Evolutionary conservation across 2,329 filamentous ascomycete genomes (phyloP).

Genomic region (Monosporascus cannonballus): DNA sequence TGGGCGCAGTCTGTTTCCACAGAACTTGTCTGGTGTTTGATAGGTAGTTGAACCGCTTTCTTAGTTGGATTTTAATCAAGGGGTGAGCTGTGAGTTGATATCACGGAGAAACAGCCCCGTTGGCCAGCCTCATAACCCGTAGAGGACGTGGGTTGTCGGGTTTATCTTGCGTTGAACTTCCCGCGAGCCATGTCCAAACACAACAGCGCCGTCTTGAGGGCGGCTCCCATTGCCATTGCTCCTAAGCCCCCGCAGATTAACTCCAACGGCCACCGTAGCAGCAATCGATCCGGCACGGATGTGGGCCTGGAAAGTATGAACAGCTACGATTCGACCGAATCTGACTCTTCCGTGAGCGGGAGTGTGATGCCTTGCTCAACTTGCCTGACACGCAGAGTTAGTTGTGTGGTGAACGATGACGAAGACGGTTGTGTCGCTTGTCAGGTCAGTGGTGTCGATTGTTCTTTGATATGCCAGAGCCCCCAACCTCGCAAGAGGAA

Average conservation of each 20-base stretch:
- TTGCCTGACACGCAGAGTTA: slow-evolving; percentile 66
- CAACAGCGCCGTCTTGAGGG: slow-evolving; percentile 45
- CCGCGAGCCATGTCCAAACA: slow-evolving; percentile 45
- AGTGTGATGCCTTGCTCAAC: slow-evolving; percentile 60
- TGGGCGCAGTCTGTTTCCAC: neutral
- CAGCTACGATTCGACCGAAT: slow-evolving; percentile 47
- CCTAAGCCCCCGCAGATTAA: slow-evolving; percentile 48
- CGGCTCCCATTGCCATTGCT: slow-evolving; percentile 61
- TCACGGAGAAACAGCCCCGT: slow-evolving; percentile 5
- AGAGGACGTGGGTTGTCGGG: slow-evolving; percentile 8
- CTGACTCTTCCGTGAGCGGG: slow-evolving; percentile 34
- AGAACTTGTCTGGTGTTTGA: slow-evolving; percentile 2
- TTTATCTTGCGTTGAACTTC: slow-evolving; percentile 19
- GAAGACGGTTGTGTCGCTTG: slow-evolving; percentile 70
- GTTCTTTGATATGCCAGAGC: slow-evolving; percentile 65
- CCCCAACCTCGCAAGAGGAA: slow-evolving; percentile 77
- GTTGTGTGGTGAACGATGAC: slow-evolving; percentile 70
- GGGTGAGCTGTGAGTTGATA: slow-evolving; percentile 9
- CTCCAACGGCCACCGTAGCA: slow-evolving; percentile 38
- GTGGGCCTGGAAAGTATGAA: slow-evolving; percentile 44
- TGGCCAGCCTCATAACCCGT: slow-evolving; percentile 18
- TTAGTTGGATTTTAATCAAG: slow-evolving; percentile 4
- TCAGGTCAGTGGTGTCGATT: slow-evolving; percentile 71
- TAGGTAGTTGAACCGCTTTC: slow-evolving; percentile 9
- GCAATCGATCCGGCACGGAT: slow-evolving; percentile 37